Conservation (phyloP, 257 asterid genomes). For the Agastache rugosa region DNA sequence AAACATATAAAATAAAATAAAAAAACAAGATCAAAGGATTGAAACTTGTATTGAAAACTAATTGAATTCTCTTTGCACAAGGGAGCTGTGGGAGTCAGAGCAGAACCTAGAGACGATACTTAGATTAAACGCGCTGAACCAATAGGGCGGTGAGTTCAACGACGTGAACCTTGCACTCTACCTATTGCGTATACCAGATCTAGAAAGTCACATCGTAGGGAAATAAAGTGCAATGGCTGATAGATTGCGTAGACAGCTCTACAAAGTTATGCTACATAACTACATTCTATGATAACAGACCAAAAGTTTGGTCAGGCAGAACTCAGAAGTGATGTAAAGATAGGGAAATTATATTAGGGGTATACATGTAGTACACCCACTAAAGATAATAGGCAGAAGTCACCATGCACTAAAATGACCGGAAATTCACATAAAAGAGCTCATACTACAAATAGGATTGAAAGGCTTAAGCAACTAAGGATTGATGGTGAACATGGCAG, state of each 20-base stretch:
- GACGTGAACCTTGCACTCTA: not conserved
- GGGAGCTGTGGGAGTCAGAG: not conserved
- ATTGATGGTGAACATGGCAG: not conserved
- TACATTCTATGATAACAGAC: not conserved
- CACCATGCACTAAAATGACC: not conserved
- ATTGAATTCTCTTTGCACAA: not conserved
- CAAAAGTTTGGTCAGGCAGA: not conserved
- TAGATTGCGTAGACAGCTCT: not conserved
- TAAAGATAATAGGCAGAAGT: not conserved
- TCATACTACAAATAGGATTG: not conserved
- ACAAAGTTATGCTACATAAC: not conserved
- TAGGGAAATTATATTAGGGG: too few species aligned
- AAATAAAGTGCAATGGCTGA: not conserved
- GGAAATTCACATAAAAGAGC: not conserved
- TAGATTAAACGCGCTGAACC: not conserved
- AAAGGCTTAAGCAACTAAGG: constrained; percentile 18
- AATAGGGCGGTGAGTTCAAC: not conserved
- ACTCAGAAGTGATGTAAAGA: not conserved
- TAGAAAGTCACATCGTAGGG: not conserved
- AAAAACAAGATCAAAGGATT: not conserved
- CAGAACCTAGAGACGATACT: not conserved
- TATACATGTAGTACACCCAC: too few species aligned
- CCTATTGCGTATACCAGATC: not conserved
- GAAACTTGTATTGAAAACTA: not conserved
- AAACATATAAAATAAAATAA: not conserved